Base-by-base conservation (phyloP, 208 protist species). In the Leptomonas pyrrhocoris region DNA sequence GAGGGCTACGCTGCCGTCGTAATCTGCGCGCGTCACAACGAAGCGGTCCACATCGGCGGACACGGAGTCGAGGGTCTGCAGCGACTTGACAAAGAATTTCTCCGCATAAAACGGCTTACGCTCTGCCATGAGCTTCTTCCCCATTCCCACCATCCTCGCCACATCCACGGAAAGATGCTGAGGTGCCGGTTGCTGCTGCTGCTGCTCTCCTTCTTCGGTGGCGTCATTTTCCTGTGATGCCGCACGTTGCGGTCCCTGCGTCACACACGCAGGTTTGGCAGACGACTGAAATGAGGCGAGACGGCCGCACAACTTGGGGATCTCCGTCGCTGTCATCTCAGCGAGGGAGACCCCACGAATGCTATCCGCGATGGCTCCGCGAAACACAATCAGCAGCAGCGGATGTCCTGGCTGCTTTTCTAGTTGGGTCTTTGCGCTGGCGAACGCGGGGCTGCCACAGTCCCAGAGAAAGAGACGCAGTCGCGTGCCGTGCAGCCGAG, bases 71-170 rank as follows among this genome's bases (percentile, higher is more conserved):
- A 96, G 87, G 7, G 74, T 61, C 36, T 18, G 66, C 27, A 94
- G 54, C 18, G 91, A 86, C 67, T 93, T 93, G 7, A 73, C 50
- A 57, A 96, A 96, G 60, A 86, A 82, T 73, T 93, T 94, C 50
- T 86, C 88, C 15, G 91, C 91, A 51, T 96, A 96, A 6, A 84
- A 68, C 4, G 83, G 62, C 60, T 90, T 69, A 0, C 88, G 85
- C 61, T 80, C 64, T 8, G 68, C 38, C 73, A 96, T 75, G 45
- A 90, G 45, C n/a, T 68, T 68, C 58, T 85, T 78, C 1, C 92
- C 92, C 46, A 90, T 79, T 0, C 64, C 80, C 11, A 96, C 50
- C 57, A 94, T 75, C 66, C 79, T 80, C 5, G 88, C 81, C 6
- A 96, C 85, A 68, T 96, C 88, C 25, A 96, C 88, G n/a, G 42